These are phyloP conservation scores for Botryotinia narcissicola DNA, from an alignment of 2,329 filamentous ascomycete genomes.

Conservation along the genomic window DNA sequence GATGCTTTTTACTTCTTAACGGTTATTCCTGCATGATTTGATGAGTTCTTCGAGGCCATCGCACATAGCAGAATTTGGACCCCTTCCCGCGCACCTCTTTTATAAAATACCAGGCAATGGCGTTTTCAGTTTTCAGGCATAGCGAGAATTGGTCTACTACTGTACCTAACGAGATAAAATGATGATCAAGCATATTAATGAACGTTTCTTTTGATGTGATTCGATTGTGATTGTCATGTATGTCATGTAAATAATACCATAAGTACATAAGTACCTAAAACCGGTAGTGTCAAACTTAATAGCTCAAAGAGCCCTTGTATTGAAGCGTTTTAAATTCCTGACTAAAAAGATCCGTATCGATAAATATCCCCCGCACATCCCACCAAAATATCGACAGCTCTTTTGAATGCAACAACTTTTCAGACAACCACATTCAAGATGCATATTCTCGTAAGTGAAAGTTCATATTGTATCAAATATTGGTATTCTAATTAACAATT, in stretches of 20 bases:
- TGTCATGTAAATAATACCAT: conserved; percentile 7
- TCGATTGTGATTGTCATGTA: neutral
- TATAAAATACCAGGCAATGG: conserved; percentile 18
- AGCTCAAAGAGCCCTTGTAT: neutral
- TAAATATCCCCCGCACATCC: conserved; percentile 20
- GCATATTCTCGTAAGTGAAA: conserved; percentile 49
- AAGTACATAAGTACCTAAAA: neutral
- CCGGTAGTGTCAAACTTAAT: neutral
- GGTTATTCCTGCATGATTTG: conserved; percentile 4
- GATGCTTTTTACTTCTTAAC: conserved; percentile 14
- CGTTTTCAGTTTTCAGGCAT: conserved; percentile 19
- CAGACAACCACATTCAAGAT: conserved; percentile 36
- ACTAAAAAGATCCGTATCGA: conserved; percentile 16
- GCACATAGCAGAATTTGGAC: conserved; percentile 14
- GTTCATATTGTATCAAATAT: neutral
- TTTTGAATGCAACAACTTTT: neutral
- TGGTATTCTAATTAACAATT: neutral
- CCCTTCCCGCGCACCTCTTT: conserved; percentile 2
- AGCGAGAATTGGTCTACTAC: conserved; percentile 17
- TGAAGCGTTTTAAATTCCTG: conserved; percentile 5
- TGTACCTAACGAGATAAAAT: conserved; percentile 19
- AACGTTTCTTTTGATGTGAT: neutral
- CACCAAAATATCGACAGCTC: conserved; percentile 1
- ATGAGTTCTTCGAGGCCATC: conserved; percentile 7
- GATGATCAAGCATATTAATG: conserved; percentile 5